Evolutionary conservation across 257 asterid species (phyloP), one percentile per base, ranked within the genome.

Genomic region (Gentiana straminea): DNA sequence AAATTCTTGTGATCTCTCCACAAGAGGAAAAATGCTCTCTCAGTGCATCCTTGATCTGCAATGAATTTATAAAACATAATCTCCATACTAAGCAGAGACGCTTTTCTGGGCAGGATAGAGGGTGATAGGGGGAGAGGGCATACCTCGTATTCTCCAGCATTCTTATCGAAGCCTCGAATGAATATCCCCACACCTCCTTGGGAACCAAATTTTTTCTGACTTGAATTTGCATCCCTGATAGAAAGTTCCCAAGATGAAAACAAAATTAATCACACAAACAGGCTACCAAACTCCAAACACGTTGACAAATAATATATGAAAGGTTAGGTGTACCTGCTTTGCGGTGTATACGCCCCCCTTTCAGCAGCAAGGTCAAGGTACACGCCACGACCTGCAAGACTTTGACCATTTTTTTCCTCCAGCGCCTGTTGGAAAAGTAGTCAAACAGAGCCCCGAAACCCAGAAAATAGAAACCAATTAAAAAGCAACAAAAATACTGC

Each of bases 11-110:
- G 49, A 90, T 80, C 64, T 82, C 89, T 35, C 97, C 97, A 68
- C 95, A 90, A 55, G 77, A 63, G 33, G 73, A 77, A 73, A 90
- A 90, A 75, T 77, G 88, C 50, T 75, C 84, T 59, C 81, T 70
- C 51, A 90, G 71, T 33, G 81, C 71, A 60, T 65, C 77, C 77
- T 75, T 86, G 50, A 76, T 71, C 98, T 90, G 91, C 44, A 76
- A 52, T 4, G 49, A n/a, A 49, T 24, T 60, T 33, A 24, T 15
- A 24, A 37, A 32, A 7, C 5, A 46, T 24, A 9, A 12, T 9
- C 15, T 43, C 7, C 58, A 12, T 35, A 55, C 24, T 24, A 5
- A 15, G 7, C 46, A 15, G 5, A 51, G 50, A 44, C 48, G 4
- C 32, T 53, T 24, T 24, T 24, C 24, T 1, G 24, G 24, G 24